Base-by-base conservation (phyloP, 2,329 filamentous ascomycete genomes). In the Trichoderma endophyticum region DNA sequence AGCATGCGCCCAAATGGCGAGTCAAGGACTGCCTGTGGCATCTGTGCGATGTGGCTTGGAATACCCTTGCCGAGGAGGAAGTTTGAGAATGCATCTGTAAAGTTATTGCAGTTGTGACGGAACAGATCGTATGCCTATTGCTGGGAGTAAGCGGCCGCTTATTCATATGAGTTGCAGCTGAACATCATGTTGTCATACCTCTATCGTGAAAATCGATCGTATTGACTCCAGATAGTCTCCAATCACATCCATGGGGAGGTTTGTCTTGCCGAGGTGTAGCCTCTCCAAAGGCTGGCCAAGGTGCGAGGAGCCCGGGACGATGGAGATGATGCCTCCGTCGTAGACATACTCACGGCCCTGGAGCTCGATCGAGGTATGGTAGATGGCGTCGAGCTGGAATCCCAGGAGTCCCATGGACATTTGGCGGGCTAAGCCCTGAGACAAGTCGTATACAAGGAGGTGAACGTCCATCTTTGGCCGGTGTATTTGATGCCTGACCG, bases 61-160 rank as follows among this genome's bases (percentile, higher is more conserved):
- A 98, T 98, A 3, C 93, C 93, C 76, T 91, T 92, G 26, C 96
- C 95, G 1, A 98, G 85, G 0, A 98, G 85, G 74, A 98, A 98
- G 81, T 93, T 96, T 74, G 93, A 86, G 75, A 98, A 91, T 73
- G 97, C 94, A 78, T 98, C 95, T 4, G 93, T 93, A 81, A 98
- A 99, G 81, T 98, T 98, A 83, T 98, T 99, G 84, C 95, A 98
- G 80, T 99, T 99, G 82, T 98, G 94, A 77, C 84, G 93, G 80
- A 88, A 97, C 6, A 98, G 84, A 78, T 98, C 94, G 78, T 98
- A 98, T 1, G 93, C 92, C 89, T 94, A 7, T 54, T 36, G 34
- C 9, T 6, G 24, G 4, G 30, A 54, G 21, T 70, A n/a, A 62
- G 39, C 39, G 30, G 15, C 12, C 11, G 11, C 18, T 3, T 28